Evolutionary conservation across 2,329 filamentous ascomycete genomes (phyloP).

Genomic region (Bisporella sp.): DNA sequence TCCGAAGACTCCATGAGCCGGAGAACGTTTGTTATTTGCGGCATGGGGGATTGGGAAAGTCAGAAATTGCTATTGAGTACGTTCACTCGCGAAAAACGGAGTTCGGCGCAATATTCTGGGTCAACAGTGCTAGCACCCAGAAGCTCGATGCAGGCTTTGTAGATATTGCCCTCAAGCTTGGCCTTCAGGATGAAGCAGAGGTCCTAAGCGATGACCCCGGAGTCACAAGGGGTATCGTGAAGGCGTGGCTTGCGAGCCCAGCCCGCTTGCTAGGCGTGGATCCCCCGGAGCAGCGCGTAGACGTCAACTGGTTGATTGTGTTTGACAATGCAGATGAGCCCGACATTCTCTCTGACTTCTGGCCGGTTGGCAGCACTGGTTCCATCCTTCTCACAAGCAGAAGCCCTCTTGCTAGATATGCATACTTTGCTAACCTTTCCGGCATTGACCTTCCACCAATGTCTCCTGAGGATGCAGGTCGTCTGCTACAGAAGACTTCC

Average conservation of each 20-base stretch:
- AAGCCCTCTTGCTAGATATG: slow-evolving; percentile 10
- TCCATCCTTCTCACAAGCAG: slow-evolving; percentile 23
- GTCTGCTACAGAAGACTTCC: slow-evolving; percentile 1
- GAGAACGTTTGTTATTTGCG: slow-evolving; percentile 17
- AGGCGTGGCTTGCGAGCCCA: slow-evolving; percentile 9
- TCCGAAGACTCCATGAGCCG: not conserved
- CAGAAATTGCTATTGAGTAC: slow-evolving; percentile 24
- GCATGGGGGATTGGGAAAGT: slow-evolving; percentile 23
- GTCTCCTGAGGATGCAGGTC: not conserved
- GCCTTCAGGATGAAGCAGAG: slow-evolving; percentile 17
- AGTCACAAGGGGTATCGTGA: slow-evolving; percentile 4
- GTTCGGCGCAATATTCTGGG: slow-evolving; percentile 29
- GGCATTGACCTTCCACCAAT: slow-evolving; percentile 11
- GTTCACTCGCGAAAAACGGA: slow-evolving; percentile 11
- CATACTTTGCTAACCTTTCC: slow-evolving; percentile 1
- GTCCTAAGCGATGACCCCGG: slow-evolving; percentile 12
- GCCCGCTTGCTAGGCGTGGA: not conserved
- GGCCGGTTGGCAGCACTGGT: slow-evolving; percentile 13
- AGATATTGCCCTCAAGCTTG: slow-evolving; percentile 19
- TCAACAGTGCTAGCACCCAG: slow-evolving; percentile 21
- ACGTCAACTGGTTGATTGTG: slow-evolving; percentile 15
- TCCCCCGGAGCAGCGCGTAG: not conserved
- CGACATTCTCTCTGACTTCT: slow-evolving; percentile 19
- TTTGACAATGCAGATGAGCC: slow-evolving; percentile 22
- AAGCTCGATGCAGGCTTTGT: slow-evolving; percentile 22